Base-by-base conservation (phyloP, 495 filamentous ascomycete genomes). In the Penicillium verhagenii region DNA sequence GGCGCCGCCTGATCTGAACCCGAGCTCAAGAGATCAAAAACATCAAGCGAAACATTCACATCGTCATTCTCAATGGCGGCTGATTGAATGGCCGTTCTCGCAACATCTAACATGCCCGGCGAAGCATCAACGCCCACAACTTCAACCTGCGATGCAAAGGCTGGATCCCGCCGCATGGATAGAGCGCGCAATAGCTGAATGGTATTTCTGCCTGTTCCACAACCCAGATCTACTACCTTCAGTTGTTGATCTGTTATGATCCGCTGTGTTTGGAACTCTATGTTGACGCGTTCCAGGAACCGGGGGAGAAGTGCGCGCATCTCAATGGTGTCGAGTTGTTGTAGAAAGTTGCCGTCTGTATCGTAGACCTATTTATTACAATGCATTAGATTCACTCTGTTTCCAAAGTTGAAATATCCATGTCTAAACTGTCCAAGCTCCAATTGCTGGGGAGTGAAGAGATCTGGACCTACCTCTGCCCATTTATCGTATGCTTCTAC, bases 311-410 rank as follows among this genome's bases (percentile, higher is more conserved):
- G 60, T 1, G 62, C 53, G 10, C 57, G 59, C 62, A 89, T 76
- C 63, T 86, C 79, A 33, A 81, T 62, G 28, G 81, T 82, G 61
- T 91, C 88, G 28, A 88, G 73, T 5, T 79, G 78, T 71, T 90
- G 88, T 2, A 91, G 75, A 65, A 90, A 86, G 65, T 90, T 91
- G 23, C 82, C 82, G 54, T 91, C 86, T 37, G 77, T 83, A 62
- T 91, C 87, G 68, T 91, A 91, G 54, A 84, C 72, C 65, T 77
- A 46, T 40, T 14, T 28, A 35, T 42, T 18, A 10, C 2, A 45
- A 6, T 28, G 16, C 11, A 19, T 9, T 11, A 10, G 18, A 14
- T 9, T 19, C 2, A 21, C 13, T 6, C 13, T 31, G 28, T 31
- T 6, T 31, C 28, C 28, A 6, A 31, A 31, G 28, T 31, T 31